phyloP scores from a whole-genome alignment of 371 early-diverging fungal genomes.

The Dichotomocladium elegans region DNA sequence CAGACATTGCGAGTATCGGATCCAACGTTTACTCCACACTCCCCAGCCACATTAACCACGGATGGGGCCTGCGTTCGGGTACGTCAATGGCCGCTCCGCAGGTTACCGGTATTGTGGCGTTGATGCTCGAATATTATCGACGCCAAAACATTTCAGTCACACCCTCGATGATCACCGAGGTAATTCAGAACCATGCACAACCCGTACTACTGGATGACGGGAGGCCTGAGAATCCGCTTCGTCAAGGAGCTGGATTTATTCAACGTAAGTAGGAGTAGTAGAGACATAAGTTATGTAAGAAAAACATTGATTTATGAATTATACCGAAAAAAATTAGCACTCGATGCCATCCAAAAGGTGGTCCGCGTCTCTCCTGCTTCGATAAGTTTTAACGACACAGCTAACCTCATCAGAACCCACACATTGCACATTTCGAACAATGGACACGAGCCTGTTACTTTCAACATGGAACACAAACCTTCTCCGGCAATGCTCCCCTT shows the following conservation, averaged over 20 bases:
- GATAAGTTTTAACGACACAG: constrained; percentile 70
- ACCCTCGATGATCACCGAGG: constrained; percentile 22
- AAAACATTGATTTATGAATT: background rate
- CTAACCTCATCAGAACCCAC: constrained; percentile 26
- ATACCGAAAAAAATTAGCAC: too few species aligned
- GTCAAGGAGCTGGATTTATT: constrained; percentile 79
- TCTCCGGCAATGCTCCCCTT: constrained; percentile 41
- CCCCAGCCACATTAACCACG: constrained; percentile 20
- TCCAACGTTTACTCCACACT: constrained; percentile 71
- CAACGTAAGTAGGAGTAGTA: constrained; percentile 35
- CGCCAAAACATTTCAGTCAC: background rate
- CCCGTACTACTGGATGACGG: constrained; percentile 20
- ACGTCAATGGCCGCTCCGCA: constrained; percentile 74
- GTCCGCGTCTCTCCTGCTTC: constrained; percentile 58
- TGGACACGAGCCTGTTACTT: constrained; percentile 38
- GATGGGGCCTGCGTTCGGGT: constrained; percentile 65
- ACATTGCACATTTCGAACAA: constrained; percentile 50
- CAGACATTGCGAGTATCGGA: constrained; percentile 66
- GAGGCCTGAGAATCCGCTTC: constrained; percentile 31
- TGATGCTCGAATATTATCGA: constrained; percentile 44
- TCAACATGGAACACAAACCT: constrained; percentile 12
- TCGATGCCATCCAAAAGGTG: constrained; percentile 48
- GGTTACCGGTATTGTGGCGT: constrained; percentile 64
- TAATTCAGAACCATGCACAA: constrained; percentile 53
- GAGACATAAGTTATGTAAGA: background rate